phyloP scores from a whole-genome alignment of 805 yeast genomes.

The Metschnikowia koreensis region DNA sequence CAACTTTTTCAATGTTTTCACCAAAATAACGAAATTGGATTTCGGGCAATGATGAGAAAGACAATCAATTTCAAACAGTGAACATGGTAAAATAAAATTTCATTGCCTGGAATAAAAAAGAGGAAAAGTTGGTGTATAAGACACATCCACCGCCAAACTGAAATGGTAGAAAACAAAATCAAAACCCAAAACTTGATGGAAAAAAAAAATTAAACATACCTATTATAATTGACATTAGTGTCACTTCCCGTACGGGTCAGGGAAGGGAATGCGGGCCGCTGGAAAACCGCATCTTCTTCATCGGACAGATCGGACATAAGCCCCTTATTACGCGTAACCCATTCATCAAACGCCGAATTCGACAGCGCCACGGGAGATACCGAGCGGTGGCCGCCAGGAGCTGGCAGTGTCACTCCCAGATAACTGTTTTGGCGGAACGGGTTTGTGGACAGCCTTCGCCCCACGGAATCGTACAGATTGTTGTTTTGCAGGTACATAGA shows the following conservation, averaged over 20 bases:
- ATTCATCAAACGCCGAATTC: conserved; percentile 44
- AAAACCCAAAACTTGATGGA: not conserved
- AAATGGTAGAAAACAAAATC: not conserved
- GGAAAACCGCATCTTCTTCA: conserved; percentile 35
- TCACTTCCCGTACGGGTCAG: conserved; percentile 35
- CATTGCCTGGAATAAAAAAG: too few relatives aligned
- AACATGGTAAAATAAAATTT: too few relatives aligned
- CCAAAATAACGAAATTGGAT: too few relatives aligned
- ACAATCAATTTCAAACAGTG: too few relatives aligned
- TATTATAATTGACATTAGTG: conserved; percentile 33
- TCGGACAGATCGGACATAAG: conserved; percentile 42
- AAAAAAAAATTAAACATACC: conserved; percentile 23
- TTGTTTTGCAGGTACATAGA: conserved; percentile 43
- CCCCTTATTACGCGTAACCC: conserved; percentile 52
- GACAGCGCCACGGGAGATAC: conserved; percentile 12
- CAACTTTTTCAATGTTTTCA: too few relatives aligned
- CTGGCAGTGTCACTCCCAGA: conserved; percentile 18
- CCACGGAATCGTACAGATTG: conserved; percentile 32
- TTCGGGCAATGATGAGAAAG: too few relatives aligned
- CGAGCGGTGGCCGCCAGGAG: conserved; percentile 5
- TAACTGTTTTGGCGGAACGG: conserved; percentile 53
- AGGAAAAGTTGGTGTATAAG: too few relatives aligned
- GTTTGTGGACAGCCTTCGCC: conserved; percentile 56
- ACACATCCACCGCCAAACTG: not conserved
- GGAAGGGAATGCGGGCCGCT: conserved; percentile 26